Base-by-base conservation (phyloP, 192 early-diverging fungal species). In the Funneliformis mosseae region DNA sequence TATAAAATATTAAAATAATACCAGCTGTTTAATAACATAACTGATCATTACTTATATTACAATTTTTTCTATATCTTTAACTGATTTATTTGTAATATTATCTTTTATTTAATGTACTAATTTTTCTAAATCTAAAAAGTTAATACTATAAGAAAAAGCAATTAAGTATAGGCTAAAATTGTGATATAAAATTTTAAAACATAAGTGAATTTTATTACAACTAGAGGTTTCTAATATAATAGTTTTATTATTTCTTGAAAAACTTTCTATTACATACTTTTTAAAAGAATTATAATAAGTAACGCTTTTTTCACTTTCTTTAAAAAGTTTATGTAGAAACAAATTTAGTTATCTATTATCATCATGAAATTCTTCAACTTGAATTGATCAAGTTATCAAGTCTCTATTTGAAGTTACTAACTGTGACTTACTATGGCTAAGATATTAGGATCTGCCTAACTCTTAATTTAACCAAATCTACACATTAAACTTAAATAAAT, bases 121-220 rank as follows among this genome's bases (percentile, higher is more conserved):
- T 9, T 66, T 18, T 66, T 66, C 8, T 23, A 66, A 66, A 23
- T 66, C 8, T 0, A 28, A 0, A 66, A 23, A 28, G 27, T 23
- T 8, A 66, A 66, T 0, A 66, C 0, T 14, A 25, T 66, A 66
- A 25, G 64, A 23, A 4, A 14, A 25, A 66, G 27, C 64, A 28
- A 66, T 5, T 28, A 66, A 66, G 64, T 66, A 66, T 66, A 66
- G 64, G 27, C 64, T 23, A 66, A 9, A 66, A 25, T 66, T 66
- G 1, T 33, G 9, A 0, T 23, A 66, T 66, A 66, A 66, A 66
- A 18, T 4, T 28, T 66, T 23, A 25, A 66, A 66, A 66, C 27
- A 66, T 28, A 66, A 33, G 23, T 8, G 8, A 66, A 23, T 66
- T 66, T 55, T 66, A 8, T 6, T 8, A 66, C 64, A 66, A 5